phyloP scores from a whole-genome alignment of 345 rosid species.

The Aquilaria malaccensis region DNA sequence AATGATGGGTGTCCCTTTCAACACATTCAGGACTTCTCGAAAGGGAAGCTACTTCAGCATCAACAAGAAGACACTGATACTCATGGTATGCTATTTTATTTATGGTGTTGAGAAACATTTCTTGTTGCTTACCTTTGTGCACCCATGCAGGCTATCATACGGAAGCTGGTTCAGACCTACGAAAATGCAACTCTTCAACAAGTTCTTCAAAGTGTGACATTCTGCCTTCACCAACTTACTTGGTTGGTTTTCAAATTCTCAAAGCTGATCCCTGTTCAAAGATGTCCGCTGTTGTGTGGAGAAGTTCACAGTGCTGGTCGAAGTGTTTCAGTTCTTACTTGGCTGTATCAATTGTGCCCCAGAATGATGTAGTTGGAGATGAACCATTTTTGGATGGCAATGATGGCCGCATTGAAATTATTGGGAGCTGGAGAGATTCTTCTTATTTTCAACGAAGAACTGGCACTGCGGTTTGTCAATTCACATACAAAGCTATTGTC shows the following conservation, averaged over 20 bases:
- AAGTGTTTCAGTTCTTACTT: constrained; percentile 66
- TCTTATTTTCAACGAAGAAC: constrained; percentile 65
- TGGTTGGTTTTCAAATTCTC: constrained; percentile 65
- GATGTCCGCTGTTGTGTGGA: constrained; percentile 43
- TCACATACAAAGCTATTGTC: constrained; percentile 8
- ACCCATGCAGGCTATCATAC: constrained; percentile 44
- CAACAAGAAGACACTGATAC: constrained; percentile 29
- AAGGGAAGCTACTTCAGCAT: constrained; percentile 22
- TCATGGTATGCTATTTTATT: constrained; percentile 27
- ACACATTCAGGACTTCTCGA: constrained; percentile 57
- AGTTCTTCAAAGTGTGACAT: constrained; percentile 24
- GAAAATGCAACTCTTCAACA: constrained; percentile 19
- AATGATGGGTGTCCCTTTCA: constrained; percentile 93
- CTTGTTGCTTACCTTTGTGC: constrained; percentile 11
- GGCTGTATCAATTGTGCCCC: constrained; percentile 46
- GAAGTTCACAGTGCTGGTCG: constrained; percentile 53
- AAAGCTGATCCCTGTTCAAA: constrained; percentile 45
- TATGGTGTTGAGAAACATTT: constrained; percentile 7
- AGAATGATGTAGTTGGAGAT: constrained; percentile 38
- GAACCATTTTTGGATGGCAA: constrained; percentile 30
- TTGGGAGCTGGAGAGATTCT: constrained; percentile 44
- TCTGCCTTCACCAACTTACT: constrained; percentile 56
- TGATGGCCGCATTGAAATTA: constrained; percentile 71
- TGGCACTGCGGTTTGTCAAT: constrained; percentile 59
- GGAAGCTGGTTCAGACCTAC: constrained; percentile 24